Percentiles rank a stretch among this genome's conserved stretches.
Conservation (phyloP, 768 basidiomycete species). For the Pilatotrama ljubarskyi region DNA sequence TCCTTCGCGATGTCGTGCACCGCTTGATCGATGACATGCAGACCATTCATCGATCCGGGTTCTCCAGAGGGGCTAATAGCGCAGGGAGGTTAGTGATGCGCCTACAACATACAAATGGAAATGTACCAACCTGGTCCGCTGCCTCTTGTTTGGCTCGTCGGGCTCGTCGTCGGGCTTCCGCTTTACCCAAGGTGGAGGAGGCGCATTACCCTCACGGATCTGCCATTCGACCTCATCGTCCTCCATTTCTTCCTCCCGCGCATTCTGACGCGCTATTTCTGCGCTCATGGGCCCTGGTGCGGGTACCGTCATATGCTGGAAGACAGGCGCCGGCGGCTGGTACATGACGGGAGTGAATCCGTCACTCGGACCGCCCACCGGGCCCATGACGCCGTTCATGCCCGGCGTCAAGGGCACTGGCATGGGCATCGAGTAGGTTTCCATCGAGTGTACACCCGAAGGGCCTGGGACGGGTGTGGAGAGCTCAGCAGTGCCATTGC, state of each 20-base stretch:
- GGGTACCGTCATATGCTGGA: conserved; percentile 18
- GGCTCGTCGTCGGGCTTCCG: conserved; percentile 45
- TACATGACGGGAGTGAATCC: conserved; percentile 15
- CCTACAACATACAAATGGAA: neutral
- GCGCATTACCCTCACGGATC: conserved; percentile 55
- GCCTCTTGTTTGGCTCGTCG: conserved; percentile 43
- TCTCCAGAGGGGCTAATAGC: conserved; percentile 9
- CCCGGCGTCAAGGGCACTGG: conserved; percentile 20
- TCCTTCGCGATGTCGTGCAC: conserved; percentile 68
- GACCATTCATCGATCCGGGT: neutral
- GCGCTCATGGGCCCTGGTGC: conserved; percentile 32
- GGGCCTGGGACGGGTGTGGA: neutral
- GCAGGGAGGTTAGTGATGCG: neutral
- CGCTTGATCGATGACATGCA: conserved; percentile 68
- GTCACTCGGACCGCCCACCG: conserved; percentile 12
- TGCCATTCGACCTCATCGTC: conserved; percentile 67
- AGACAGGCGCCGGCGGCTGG: conserved; percentile 13
- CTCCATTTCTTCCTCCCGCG: conserved; percentile 68
- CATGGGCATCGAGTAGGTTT: conserved; percentile 22
- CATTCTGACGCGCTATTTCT: conserved; percentile 41
- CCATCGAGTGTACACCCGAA: conserved; percentile 11
- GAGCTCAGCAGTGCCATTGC: neutral
- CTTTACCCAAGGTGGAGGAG: conserved; percentile 73
- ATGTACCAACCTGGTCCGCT: conserved; percentile 42
- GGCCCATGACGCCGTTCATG: conserved; percentile 16